Percentiles rank a stretch among this genome's conserved stretches.
phyloP scores from a whole-genome alignment of 805 yeast genomes.

The Debaryomyces hansenii region DNA sequence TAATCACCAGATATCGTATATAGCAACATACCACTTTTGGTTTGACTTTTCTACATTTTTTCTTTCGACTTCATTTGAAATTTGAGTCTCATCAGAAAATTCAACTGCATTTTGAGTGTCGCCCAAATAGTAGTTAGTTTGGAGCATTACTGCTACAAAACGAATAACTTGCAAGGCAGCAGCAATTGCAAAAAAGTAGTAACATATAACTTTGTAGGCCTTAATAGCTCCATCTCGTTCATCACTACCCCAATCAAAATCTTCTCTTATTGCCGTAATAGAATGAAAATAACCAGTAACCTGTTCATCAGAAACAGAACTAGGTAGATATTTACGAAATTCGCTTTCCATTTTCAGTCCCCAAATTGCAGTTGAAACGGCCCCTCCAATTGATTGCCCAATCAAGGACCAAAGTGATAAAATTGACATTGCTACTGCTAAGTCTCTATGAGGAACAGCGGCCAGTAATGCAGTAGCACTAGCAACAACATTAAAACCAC shows the following conservation, averaged over 20 bases:
- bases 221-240: constrained; percentile 29
- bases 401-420: constrained; percentile 31
- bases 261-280: constrained; percentile 19
- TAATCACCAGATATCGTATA: too few species aligned
- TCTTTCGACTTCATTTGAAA: too few species aligned
- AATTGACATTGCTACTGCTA: constrained; percentile 39
- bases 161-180: constrained; percentile 28
- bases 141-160: constrained; percentile 29
- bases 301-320: constrained; percentile 13
- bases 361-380: constrained; percentile 39
- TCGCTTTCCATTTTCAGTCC: constrained; percentile 25
- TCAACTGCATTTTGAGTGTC: constrained; percentile 36
- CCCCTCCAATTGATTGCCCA: constrained; percentile 41
- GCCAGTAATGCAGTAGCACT: constrained; percentile 39
- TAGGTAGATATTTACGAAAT: constrained; percentile 27
- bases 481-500: constrained; percentile 37
- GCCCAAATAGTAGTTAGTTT: constrained; percentile 34
- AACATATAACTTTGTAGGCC: constrained; percentile 30
- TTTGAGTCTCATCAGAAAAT: neutral
- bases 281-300: constrained; percentile 20
- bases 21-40: too few species aligned
- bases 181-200: constrained; percentile 25
- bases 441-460: constrained; percentile 42
- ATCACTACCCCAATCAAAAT: constrained; percentile 18
- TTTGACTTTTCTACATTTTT: too few species aligned